Percentiles rank a stretch among this genome's conserved stretches.
phyloP scores from a whole-genome alignment of 2,329 filamentous ascomycete species.

The Fusarium sororula region DNA sequence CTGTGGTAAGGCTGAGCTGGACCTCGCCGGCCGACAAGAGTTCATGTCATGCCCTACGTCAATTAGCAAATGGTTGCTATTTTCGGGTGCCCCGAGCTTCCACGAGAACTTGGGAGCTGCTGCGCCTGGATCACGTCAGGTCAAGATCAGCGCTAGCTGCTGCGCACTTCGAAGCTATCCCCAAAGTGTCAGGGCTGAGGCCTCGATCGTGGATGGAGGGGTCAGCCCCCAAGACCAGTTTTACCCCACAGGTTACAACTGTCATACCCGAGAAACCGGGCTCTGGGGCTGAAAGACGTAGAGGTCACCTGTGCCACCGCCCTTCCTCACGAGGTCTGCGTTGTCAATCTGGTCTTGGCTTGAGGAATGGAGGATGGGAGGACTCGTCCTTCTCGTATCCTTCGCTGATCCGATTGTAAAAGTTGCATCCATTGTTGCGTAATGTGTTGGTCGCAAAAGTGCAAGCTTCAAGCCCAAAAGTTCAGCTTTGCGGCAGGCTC shows the following conservation, averaged over 20 bases:
- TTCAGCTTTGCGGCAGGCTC: background rate
- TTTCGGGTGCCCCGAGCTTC: constrained; percentile 13
- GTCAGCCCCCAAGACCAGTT: background rate
- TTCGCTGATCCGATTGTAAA: background rate
- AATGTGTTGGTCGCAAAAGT: background rate
- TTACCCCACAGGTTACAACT: constrained; percentile 8
- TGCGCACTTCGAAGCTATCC: background rate
- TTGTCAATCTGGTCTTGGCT: background rate
- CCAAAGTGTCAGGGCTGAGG: constrained; percentile 10
- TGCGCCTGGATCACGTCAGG: constrained; percentile 7
- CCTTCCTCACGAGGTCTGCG: background rate
- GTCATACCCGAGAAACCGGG: background rate
- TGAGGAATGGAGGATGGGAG: background rate
- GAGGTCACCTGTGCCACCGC: constrained; percentile 28
- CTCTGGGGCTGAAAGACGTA: constrained; percentile 9
- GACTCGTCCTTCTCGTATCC: constrained; percentile 21
- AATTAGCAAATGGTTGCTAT: constrained; percentile 5
- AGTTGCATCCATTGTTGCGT: background rate
- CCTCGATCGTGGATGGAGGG: background rate
- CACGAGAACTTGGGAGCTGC: background rate
- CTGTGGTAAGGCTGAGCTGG: constrained; percentile 12
- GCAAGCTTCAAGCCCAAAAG: background rate
- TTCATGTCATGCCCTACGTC: background rate
- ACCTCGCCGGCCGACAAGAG: background rate
- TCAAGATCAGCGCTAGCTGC: constrained; percentile 13